Conservation (phyloP, 2,329 filamentous ascomycete species). For the Lachnellula suecica region DNA sequence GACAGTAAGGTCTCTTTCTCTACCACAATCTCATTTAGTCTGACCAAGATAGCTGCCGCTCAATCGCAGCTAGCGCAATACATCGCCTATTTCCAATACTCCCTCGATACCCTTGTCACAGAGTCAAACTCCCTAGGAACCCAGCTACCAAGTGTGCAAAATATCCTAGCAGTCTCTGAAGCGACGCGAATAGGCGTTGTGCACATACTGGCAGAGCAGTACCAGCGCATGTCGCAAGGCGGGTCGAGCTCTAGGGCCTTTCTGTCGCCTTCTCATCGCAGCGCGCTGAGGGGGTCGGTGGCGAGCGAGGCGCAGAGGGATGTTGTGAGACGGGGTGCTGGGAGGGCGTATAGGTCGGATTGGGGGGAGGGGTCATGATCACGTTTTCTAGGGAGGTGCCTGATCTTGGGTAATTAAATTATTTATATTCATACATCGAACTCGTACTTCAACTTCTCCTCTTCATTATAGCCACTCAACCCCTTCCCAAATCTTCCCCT, state of each 20-base stretch:
- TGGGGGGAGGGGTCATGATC: too few relatives aligned
- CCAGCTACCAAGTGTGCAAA: conserved; percentile 1
- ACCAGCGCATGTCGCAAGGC: conserved; percentile 4
- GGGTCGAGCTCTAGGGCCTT: conserved; percentile 1
- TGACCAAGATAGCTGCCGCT: not conserved
- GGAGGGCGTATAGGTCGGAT: not conserved
- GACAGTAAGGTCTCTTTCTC: conserved; percentile 4
- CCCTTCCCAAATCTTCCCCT: too few relatives aligned
- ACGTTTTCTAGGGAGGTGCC: too few relatives aligned
- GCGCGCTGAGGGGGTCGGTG: conserved; percentile 7
- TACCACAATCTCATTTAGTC: not conserved
- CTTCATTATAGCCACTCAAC: too few relatives aligned
- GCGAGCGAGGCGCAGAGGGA: conserved; percentile 6
- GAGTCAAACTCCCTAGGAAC: not conserved
- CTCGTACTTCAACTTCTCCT: too few relatives aligned
- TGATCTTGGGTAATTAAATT: too few relatives aligned
- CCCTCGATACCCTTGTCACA: not conserved
- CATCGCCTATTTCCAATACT: conserved; percentile 7
- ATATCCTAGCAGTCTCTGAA: conserved; percentile 6
- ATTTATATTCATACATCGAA: too few relatives aligned
- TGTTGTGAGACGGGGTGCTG: conserved; percentile 4
- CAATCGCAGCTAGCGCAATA: conserved; percentile 3
- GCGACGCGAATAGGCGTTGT: conserved; percentile 5
- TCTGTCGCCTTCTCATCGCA: conserved; percentile 6
- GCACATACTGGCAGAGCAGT: conserved; percentile 7